These are phyloP conservation scores for Botrytis deweyae DNA, from an alignment of 2,329 filamentous ascomycete genomes.

Conservation along the genomic window DNA sequence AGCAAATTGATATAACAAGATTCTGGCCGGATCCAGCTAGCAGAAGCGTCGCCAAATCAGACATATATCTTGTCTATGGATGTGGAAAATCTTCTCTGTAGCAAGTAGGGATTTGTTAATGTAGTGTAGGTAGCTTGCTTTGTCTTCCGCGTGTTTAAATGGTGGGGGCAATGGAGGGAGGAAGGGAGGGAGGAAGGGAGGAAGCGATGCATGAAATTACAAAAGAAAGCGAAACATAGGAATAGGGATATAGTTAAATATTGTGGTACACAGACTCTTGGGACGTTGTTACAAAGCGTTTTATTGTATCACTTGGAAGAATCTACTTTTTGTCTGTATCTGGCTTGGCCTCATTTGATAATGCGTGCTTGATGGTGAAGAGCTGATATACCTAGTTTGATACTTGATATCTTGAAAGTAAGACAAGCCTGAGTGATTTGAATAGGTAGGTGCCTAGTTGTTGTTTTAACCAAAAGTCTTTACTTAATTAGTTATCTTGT, in stretches of 20 bases:
- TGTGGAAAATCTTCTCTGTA: slow-evolving; percentile 9
- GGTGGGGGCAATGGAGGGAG: neutral
- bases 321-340: neutral
- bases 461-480: neutral
- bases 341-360: neutral
- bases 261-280: neutral
- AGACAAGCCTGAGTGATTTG: neutral
- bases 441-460: neutral
- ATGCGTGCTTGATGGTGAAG: neutral
- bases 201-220: neutral
- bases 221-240: slow-evolving; percentile 11
- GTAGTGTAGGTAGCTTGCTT: slow-evolving; percentile 6
- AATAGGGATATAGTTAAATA: slow-evolving; percentile 15
- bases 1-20: neutral
- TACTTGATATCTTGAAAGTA: neutral
- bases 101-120: slow-evolving; percentile 3
- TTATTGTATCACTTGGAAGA: neutral
- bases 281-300: neutral
- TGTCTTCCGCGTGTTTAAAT: neutral
- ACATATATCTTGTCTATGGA: neutral
- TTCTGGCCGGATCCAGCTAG: neutral
- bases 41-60: neutral
- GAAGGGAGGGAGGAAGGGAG: neutral
- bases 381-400: neutral
- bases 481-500: neutral